Evolutionary conservation across 2,329 filamentous ascomycete species (phyloP).

Genomic region (Cladophialophora immunda): DNA sequence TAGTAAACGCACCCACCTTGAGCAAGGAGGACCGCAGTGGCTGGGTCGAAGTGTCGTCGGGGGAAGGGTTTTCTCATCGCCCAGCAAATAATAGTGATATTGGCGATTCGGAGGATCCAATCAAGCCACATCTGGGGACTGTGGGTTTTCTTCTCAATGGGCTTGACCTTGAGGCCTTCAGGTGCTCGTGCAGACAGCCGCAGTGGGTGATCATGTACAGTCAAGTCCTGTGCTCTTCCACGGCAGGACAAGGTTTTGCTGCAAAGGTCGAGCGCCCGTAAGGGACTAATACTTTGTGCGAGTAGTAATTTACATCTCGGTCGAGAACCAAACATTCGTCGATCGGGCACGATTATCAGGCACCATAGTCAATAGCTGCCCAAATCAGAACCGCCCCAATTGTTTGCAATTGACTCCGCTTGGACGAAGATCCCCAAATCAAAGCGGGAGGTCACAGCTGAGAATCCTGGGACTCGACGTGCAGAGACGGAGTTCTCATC

Average conservation of each 20-base stretch:
- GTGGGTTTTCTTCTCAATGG: neutral
- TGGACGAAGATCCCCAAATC: neutral
- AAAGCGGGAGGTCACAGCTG: neutral
- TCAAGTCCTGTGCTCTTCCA: neutral
- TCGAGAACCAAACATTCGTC: neutral
- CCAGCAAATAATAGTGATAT: neutral
- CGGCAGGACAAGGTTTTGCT: neutral
- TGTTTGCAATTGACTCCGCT: neutral
- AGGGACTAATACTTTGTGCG: neutral
- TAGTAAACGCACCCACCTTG: neutral
- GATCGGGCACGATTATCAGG: neutral
- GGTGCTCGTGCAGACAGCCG: neutral
- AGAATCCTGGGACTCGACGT: neutral
- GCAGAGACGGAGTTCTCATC: neutral
- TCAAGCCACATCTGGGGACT: neutral
- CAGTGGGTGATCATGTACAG: neutral
- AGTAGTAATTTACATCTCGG: neutral
- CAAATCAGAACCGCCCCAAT: neutral
- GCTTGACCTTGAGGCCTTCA: too few species aligned
- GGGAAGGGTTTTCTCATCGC: neutral
- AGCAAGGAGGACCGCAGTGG: too few species aligned
- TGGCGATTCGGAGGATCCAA: neutral
- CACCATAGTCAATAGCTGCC: too few species aligned
- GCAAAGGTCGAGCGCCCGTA: neutral
- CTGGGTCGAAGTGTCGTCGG: too few species aligned